These are phyloP conservation scores for Boletus subparvulus DNA, from an alignment of 768 basidiomycete genomes.

Conservation along the genomic window DNA sequence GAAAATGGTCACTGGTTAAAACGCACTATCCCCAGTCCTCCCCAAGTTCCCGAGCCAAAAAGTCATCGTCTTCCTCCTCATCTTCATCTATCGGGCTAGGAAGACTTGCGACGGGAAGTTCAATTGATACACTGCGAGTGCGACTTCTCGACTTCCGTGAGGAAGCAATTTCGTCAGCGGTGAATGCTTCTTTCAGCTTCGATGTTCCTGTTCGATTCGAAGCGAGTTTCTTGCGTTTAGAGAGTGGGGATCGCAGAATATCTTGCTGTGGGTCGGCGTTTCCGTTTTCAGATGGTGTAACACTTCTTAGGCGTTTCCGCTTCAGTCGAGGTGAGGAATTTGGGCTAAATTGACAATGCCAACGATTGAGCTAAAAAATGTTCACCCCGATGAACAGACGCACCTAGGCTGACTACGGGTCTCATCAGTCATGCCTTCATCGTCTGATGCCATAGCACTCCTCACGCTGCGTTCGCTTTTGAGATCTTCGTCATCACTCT, in stretches of 20 bases:
- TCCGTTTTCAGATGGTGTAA: slow-evolving; percentile 65
- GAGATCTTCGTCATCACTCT: slow-evolving; percentile 59
- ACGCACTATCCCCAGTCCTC: slow-evolving; percentile 68
- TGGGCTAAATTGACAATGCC: slow-evolving; percentile 32
- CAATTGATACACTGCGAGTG: slow-evolving; percentile 19
- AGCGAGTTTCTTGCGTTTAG: slow-evolving; percentile 78
- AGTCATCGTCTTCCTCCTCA: slow-evolving; percentile 73
- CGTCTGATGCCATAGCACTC: slow-evolving; percentile 48
- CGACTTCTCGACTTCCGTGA: slow-evolving; percentile 21
- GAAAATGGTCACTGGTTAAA: background rate
- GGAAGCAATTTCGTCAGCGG: slow-evolving; percentile 48
- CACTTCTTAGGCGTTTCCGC: slow-evolving; percentile 70
- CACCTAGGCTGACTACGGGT: slow-evolving; percentile 47
- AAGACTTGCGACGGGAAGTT: slow-evolving; percentile 8
- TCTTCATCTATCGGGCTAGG: slow-evolving; percentile 43
- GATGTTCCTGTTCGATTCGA: slow-evolving; percentile 65
- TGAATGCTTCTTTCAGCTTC: slow-evolving; percentile 64
- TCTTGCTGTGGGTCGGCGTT: slow-evolving; percentile 41
- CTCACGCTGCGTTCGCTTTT: slow-evolving; percentile 41
- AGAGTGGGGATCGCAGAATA: slow-evolving; percentile 61
- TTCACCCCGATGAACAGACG: slow-evolving; percentile 22
- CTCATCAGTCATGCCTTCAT: slow-evolving; percentile 50
- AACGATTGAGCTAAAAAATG: slow-evolving; percentile 10
- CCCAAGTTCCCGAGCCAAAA: slow-evolving; percentile 76
- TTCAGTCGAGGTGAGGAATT: slow-evolving; percentile 44